Conservation (phyloP, 148 eudicot species). For the Cornus kousa region DNA sequence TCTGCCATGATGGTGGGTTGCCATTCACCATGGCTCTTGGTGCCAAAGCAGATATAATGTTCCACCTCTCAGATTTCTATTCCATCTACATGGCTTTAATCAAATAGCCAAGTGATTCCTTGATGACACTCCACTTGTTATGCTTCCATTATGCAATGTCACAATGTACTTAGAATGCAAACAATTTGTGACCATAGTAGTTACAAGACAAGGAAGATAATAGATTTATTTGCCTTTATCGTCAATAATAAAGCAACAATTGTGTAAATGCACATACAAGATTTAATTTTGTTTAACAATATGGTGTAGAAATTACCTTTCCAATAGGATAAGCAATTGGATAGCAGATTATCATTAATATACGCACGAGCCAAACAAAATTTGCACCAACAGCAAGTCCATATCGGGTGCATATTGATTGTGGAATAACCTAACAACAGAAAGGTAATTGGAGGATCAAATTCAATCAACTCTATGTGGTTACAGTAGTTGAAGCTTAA, state of each 20-base stretch:
- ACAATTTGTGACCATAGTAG: neutral
- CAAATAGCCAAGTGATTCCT: neutral
- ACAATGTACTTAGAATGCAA: no score
- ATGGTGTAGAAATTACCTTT: slow-evolving; percentile 48
- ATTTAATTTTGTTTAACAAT: neutral
- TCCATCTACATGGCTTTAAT: no score
- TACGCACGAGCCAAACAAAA: slow-evolving; percentile 82
- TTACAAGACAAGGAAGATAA: neutral
- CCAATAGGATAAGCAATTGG: slow-evolving; percentile 93
- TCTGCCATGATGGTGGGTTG: no score
- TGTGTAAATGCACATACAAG: no score
- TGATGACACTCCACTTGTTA: neutral
- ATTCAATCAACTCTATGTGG: neutral
- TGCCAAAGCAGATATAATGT: no score
- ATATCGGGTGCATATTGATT: slow-evolving; percentile 86
- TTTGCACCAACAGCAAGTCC: slow-evolving; percentile 96
- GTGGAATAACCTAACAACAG: slow-evolving; percentile 86
- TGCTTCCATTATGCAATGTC: neutral
- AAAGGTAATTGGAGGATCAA: slow-evolving; percentile 7
- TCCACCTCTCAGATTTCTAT: no score
- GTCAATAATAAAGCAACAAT: neutral
- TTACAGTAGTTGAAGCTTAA: neutral
- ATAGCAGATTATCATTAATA: slow-evolving; percentile 78
- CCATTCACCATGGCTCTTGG: no score
- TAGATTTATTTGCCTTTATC: neutral